Percentiles rank a stretch among this genome's conserved stretches.
These are phyloP conservation scores for Citrus mangshanensis DNA, from an alignment of 345 rosid genomes.

Conservation along the genomic window DNA sequence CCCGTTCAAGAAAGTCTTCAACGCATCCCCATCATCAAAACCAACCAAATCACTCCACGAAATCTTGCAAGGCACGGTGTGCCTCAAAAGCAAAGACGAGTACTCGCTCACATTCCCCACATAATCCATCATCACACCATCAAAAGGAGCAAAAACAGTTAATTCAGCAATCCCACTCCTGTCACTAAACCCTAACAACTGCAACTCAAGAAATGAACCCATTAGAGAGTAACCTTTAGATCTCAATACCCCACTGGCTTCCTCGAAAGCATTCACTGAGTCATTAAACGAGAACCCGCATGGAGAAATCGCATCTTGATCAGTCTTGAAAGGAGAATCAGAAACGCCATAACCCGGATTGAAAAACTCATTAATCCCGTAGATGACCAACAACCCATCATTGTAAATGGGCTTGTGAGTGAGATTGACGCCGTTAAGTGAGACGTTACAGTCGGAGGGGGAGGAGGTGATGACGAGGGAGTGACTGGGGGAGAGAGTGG, in stretches of 20 bases:
- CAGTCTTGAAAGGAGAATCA: not conserved
- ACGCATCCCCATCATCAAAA: not conserved
- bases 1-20: conserved; percentile 28
- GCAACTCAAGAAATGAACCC: conserved; percentile 46
- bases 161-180: not conserved
- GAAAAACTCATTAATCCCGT: conserved; percentile 34
- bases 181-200: conserved; percentile 24
- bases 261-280: conserved; percentile 1
- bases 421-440: conserved; percentile 31
- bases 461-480: conserved; percentile 34
- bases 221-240: conserved; percentile 36
- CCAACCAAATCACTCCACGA: conserved; percentile 28
- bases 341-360: conserved; percentile 18
- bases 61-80: conserved; percentile 33
- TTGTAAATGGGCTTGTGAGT: conserved; percentile 25
- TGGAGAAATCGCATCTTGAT: conserved; percentile 1
- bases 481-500: conserved; percentile 31
- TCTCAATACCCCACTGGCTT: conserved; percentile 26
- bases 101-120: conserved; percentile 18
- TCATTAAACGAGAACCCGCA: conserved; percentile 6
- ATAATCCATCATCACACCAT: conserved; percentile 18
- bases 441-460: conserved; percentile 2
- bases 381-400: conserved; percentile 36
- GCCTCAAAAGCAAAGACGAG: conserved; percentile 32
- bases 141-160: conserved; percentile 46